Evolutionary conservation across 225 moss, liverwort and hornwort genomes (phyloP).

Genomic region (Polytrichum commune): DNA sequence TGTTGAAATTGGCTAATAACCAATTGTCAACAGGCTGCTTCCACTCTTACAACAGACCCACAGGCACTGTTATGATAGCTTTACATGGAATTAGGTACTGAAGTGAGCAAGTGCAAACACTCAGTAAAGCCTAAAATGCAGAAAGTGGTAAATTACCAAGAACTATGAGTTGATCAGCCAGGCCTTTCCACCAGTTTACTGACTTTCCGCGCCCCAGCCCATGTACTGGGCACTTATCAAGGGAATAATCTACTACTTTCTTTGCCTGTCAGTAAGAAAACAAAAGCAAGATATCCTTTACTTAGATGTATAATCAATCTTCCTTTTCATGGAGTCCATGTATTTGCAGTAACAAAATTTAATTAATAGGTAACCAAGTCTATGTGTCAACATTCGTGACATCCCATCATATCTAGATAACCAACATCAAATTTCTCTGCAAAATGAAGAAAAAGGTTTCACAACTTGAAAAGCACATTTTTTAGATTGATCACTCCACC

Average conservation of each 20-base stretch:
- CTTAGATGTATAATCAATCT: too few species aligned
- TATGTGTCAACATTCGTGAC: too few species aligned
- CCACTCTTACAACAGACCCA: too few species aligned
- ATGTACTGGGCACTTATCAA: conserved; percentile 76
- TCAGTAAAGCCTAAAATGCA: not conserved
- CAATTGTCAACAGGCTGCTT: too few species aligned
- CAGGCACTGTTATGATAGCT: too few species aligned
- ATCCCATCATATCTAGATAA: not conserved
- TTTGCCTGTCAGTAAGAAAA: conserved; percentile 44
- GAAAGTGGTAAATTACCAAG: conserved; percentile 29
- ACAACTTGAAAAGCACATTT: too few species aligned
- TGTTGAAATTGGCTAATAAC: too few species aligned
- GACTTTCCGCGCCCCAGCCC: conserved; percentile 68
- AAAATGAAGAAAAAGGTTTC: not conserved
- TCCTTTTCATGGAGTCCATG: too few species aligned
- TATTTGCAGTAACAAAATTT: too few species aligned
- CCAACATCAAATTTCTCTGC: conserved; percentile 6
- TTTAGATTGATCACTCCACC: too few species aligned
- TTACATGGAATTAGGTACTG: not conserved
- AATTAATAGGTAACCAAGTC: too few species aligned
- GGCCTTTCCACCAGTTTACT: conserved; percentile 83
- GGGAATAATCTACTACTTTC: conserved; percentile 58
- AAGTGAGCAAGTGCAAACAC: not conserved
- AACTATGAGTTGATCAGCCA: conserved; percentile 77
- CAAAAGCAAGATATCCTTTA: not conserved